Evolutionary conservation across 2,329 filamentous ascomycete species (phyloP).

Genomic region (Hansfordia pulvinata): DNA sequence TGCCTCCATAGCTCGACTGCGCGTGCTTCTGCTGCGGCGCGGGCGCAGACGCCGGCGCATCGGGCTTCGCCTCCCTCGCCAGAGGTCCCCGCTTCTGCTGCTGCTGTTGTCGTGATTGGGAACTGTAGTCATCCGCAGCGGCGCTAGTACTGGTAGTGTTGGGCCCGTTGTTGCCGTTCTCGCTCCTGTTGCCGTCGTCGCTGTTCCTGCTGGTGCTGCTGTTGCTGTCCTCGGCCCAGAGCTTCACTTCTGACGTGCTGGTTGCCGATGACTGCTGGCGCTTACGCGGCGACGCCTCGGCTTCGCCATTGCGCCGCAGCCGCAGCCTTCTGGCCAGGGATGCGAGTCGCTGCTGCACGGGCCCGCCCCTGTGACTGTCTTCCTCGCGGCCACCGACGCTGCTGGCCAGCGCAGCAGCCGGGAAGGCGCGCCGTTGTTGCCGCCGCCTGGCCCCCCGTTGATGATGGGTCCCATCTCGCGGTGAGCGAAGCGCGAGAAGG

Average conservation of each 20-base stretch:
- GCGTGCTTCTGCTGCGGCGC: slow-evolving; percentile 6
- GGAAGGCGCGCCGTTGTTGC: slow-evolving; percentile 6
- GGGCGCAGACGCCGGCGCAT: slow-evolving; percentile 3
- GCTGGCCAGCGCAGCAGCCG: too few relatives aligned
- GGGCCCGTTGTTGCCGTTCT: slow-evolving; percentile 2
- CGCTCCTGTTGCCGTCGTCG: slow-evolving; percentile 5
- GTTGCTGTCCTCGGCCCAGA: slow-evolving; percentile 10
- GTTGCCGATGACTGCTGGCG: neutral
- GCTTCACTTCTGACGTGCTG: slow-evolving; percentile 15
- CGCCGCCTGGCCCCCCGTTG: slow-evolving; percentile 14
- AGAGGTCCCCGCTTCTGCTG: too few relatives aligned
- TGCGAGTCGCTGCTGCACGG: too few relatives aligned
- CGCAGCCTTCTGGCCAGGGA: too few relatives aligned
- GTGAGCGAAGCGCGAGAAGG: slow-evolving; percentile 46
- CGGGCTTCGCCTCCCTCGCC: slow-evolving; percentile 6
- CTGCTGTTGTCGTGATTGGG: neutral
- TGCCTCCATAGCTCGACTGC: slow-evolving; percentile 31
- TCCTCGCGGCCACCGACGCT: too few relatives aligned
- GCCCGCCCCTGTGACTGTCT: too few relatives aligned
- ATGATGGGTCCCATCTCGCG: slow-evolving; percentile 43
- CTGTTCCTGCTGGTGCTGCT: slow-evolving; percentile 7
- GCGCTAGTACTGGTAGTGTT: too few relatives aligned
- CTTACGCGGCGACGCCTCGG: too few relatives aligned
- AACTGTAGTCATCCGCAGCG: too few relatives aligned
- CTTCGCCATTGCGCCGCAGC: neutral